Conservation (phyloP, 306 rosid genomes). For the Sophora flavescens region DNA sequence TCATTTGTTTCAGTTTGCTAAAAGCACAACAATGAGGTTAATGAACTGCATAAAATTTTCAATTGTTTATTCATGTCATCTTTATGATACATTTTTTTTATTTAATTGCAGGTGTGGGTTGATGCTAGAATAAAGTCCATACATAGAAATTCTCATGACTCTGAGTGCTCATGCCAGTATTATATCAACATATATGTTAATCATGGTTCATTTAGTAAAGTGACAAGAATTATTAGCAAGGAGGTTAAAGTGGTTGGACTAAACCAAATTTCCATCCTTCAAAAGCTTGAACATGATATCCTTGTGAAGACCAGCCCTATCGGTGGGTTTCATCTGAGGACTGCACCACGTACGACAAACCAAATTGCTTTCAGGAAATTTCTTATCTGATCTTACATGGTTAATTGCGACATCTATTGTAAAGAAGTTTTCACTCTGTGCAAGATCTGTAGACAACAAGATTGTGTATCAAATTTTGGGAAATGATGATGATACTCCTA, state of each 20-base stretch:
- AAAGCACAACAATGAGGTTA: too few relatives aligned
- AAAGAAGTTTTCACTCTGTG: too few relatives aligned
- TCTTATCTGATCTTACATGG: too few relatives aligned
- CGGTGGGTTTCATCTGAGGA: too few relatives aligned
- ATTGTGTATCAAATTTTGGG: too few relatives aligned
- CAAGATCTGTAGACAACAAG: too few relatives aligned
- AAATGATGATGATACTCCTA: too few relatives aligned
- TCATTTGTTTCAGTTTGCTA: too few relatives aligned
- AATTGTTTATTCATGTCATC: background rate
- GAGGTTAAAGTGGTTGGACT: conserved; percentile 63
- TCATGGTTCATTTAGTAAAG: conserved; percentile 82
- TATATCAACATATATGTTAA: conserved; percentile 73
- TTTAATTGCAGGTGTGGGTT: conserved; percentile 61
- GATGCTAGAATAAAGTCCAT: conserved; percentile 90
- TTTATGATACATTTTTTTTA: background rate
- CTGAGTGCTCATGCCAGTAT: conserved; percentile 74
- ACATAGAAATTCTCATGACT: conserved; percentile 78
- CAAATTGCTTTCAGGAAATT: too few relatives aligned
- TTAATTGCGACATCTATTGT: too few relatives aligned
- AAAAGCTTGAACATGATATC: conserved; percentile 60
- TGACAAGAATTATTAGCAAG: conserved; percentile 64
- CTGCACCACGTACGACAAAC: too few relatives aligned
- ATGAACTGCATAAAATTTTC: too few relatives aligned
- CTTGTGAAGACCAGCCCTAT: conserved; percentile 59
- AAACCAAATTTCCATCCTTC: conserved; percentile 71